phyloP scores from a whole-genome alignment of 352 stramenopile species.

The Phytophthora citrophthora region DNA sequence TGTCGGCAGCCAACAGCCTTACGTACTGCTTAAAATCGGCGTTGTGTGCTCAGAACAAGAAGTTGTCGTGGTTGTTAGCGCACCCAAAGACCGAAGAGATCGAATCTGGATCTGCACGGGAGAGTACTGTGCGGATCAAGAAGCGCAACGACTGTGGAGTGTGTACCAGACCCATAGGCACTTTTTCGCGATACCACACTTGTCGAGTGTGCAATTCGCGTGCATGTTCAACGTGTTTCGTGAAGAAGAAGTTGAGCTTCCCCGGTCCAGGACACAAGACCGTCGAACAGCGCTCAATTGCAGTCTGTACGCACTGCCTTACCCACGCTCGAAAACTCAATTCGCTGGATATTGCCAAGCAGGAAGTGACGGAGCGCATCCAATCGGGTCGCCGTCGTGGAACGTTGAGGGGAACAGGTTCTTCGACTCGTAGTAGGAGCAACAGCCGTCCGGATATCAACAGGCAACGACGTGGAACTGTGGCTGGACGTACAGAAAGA shows the following conservation, averaged over 20 bases:
- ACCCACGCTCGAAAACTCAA: constrained; percentile 33
- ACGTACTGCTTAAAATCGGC: constrained; percentile 42
- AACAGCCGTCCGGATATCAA: constrained; percentile 16
- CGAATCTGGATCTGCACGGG: constrained; percentile 18
- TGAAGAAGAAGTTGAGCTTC: constrained; percentile 54
- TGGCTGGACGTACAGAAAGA: neutral
- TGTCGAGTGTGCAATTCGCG: constrained; percentile 45
- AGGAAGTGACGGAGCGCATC: constrained; percentile 31
- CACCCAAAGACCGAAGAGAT: constrained; percentile 29
- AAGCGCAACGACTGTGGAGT: constrained; percentile 40
- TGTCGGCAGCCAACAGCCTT: constrained; percentile 43
- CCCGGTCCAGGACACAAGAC: constrained; percentile 32
- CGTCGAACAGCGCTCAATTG: constrained; percentile 36
- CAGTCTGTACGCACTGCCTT: constrained; percentile 46
- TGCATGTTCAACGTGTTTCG: constrained; percentile 36
- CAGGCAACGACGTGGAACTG: constrained; percentile 14
- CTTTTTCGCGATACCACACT: constrained; percentile 33
- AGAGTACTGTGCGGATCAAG: constrained; percentile 21
- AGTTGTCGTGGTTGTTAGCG: constrained; percentile 50
- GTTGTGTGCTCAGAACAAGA: constrained; percentile 58
- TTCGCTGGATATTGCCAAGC: constrained; percentile 38
- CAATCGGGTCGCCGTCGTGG: constrained; percentile 11
- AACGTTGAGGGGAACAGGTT: constrained; percentile 7
- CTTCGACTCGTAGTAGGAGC: constrained; percentile 13
- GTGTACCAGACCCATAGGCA: constrained; percentile 37